phyloP scores from a whole-genome alignment of 2,329 filamentous ascomycete species.

The Gaeumannomyces tritici region DNA sequence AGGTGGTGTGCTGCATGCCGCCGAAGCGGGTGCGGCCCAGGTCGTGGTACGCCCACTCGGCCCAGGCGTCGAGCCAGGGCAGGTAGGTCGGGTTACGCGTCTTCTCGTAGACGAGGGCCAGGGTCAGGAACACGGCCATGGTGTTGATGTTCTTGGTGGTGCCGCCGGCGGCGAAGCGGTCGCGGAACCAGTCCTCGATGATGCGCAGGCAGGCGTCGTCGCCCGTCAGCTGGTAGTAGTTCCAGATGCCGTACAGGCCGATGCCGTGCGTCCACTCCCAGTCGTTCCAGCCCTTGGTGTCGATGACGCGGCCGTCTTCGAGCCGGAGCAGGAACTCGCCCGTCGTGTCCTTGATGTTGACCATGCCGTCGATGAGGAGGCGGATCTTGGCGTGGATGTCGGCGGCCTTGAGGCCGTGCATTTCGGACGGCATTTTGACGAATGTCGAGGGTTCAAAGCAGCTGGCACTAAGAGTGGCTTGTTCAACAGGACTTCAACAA shows the following conservation, averaged over 20 bases:
- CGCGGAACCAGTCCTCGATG: conserved; percentile 65
- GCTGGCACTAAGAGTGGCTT: too few relatives aligned
- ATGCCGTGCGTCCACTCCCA: conserved; percentile 82
- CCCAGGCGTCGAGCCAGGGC: conserved; percentile 73
- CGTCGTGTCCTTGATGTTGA: conserved; percentile 68
- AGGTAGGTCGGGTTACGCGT: conserved; percentile 59
- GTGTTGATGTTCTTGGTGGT: conserved; percentile 85
- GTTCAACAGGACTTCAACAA: too few relatives aligned
- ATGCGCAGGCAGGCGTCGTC: conserved; percentile 49
- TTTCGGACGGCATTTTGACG: conserved; percentile 26
- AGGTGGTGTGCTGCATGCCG: conserved; percentile 69
- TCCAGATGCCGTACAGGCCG: conserved; percentile 72
- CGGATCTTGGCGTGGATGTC: conserved; percentile 48
- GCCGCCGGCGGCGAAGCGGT: conserved; percentile 57
- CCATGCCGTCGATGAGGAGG: conserved; percentile 60
- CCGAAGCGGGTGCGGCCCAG: conserved; percentile 62
- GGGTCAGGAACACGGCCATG: conserved; percentile 67
- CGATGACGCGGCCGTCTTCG: conserved; percentile 64
- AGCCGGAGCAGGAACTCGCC: conserved; percentile 65
- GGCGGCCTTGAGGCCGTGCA: conserved; percentile 34
- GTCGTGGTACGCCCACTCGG: conserved; percentile 73
- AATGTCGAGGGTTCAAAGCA: background rate
- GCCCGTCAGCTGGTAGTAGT: conserved; percentile 67
- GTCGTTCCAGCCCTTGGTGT: conserved; percentile 76
- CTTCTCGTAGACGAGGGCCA: conserved; percentile 71